These are phyloP conservation scores for Microcera coccophila DNA, from an alignment of 2,329 filamentous ascomycete species.

Conservation along the genomic window DNA sequence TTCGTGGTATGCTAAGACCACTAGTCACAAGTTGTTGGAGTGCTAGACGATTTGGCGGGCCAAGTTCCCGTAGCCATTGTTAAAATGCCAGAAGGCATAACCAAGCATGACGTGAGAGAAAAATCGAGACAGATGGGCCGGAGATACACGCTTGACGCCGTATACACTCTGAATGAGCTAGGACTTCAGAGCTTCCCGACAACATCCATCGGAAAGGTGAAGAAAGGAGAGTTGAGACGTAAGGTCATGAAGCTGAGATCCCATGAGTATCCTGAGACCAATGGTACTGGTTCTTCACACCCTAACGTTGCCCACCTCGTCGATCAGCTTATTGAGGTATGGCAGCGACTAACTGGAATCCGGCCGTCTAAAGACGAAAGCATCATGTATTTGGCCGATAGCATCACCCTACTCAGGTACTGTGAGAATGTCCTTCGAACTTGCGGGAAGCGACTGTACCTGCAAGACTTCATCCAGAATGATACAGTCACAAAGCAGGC, in stretches of 20 bases:
- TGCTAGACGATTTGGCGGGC: conserved; percentile 42
- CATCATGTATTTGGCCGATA: conserved; percentile 32
- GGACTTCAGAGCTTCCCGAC: conserved; percentile 36
- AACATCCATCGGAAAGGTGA: conserved; percentile 44
- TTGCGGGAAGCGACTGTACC: conserved; percentile 29
- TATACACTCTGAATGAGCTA: conserved; percentile 42
- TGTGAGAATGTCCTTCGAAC: conserved; percentile 30
- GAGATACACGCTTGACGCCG: conserved; percentile 37
- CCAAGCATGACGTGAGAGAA: conserved; percentile 32
- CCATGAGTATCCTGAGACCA: not conserved
- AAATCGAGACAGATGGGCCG: conserved; percentile 32
- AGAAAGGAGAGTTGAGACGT: conserved; percentile 36
- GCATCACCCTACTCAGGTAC: conserved; percentile 37
- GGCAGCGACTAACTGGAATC: conserved; percentile 30
- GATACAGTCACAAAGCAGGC: conserved; percentile 33
- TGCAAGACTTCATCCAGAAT: conserved; percentile 33
- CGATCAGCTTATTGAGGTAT: conserved; percentile 22
- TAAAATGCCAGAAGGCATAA: conserved; percentile 26
- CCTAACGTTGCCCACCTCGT: conserved; percentile 9
- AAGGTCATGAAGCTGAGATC: conserved; percentile 17
- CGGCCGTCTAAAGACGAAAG: conserved; percentile 24
- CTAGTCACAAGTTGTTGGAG: conserved; percentile 40
- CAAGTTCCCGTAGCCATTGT: conserved; percentile 47
- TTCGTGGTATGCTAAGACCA: not conserved
- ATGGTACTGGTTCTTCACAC: not conserved